A percentile compares a stretch with the other conserved stretches of the same genome.
These are phyloP conservation scores for Mycena metata DNA, from an alignment of 768 basidiomycete species.

Conservation along the genomic window DNA sequence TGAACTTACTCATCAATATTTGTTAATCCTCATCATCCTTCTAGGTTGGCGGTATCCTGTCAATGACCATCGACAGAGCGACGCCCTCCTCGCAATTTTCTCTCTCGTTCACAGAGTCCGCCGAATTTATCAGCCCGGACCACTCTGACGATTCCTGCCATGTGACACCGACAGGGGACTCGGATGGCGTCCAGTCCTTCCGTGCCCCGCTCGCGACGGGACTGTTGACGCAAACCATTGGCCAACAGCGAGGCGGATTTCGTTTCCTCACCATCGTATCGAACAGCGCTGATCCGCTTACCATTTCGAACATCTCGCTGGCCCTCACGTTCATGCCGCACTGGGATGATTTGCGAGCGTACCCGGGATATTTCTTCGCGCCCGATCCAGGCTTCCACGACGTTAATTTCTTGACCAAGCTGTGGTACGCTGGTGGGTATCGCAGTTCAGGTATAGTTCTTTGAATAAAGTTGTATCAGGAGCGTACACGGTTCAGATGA, in stretches of 20 bases:
- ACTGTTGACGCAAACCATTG: constrained; percentile 51
- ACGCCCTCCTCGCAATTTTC: constrained; percentile 52
- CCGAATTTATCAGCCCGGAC: constrained; percentile 59
- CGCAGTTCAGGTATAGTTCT: neutral
- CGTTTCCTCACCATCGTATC: constrained; percentile 61
- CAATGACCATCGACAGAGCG: constrained; percentile 45
- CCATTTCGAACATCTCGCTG: constrained; percentile 59
- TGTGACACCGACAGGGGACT: constrained; percentile 40
- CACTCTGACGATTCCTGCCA: constrained; percentile 58
- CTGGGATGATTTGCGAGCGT: constrained; percentile 59
- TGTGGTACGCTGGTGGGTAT: constrained; percentile 63
- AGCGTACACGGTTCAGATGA: constrained; percentile 67
- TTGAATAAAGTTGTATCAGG: constrained; percentile 3
- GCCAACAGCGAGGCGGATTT: constrained; percentile 61
- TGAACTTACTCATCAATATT: too few relatives aligned
- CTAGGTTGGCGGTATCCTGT: constrained; percentile 51
- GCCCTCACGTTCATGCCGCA: constrained; percentile 64
- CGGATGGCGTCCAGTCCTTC: constrained; percentile 53
- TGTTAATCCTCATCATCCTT: neutral
- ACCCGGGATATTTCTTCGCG: constrained; percentile 63
- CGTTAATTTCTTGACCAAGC: constrained; percentile 60
- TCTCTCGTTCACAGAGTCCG: constrained; percentile 65
- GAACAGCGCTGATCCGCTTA: constrained; percentile 51
- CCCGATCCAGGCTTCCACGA: constrained; percentile 58
- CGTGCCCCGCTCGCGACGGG: constrained; percentile 46